Base-by-base conservation (phyloP, 768 basidiomycete genomes). In the Calocybe cyanea region DNA sequence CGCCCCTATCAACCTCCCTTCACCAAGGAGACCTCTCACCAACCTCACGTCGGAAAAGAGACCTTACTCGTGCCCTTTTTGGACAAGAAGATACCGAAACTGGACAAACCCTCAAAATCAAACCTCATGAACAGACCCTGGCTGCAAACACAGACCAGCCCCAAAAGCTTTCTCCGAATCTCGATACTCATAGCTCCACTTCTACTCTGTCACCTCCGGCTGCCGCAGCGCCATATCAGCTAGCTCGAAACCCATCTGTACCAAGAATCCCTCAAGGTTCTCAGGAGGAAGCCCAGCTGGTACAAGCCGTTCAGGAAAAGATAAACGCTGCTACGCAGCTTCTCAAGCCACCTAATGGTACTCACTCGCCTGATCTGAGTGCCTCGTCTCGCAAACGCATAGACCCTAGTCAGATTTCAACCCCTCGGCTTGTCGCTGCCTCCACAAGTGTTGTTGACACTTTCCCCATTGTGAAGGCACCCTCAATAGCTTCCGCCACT, bases 61-160 rank as follows among this genome's bases (percentile, higher is more conserved):
- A 86, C 57, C 73, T 92, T n/a, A 84, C 87, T 2, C 82, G 83
- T 45, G 83, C 81, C 14, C 66, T 92, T 33, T 89, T 91, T 54
- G 87, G 85, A 14, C 63, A 58, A 14, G 72, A 76, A 44, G 70
- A 67, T 34, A 45, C 43, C 20, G 58, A 62, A 45, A 50, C 40
- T 24, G 56, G 51, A 15, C 38, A 45, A 30, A 13, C 20, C 8
- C 21, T 38, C 15, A 40, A 41, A 18, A 33, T 23, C 11, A 46
- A 50, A 33, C 18, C 30, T 11, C 14, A 20, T n/a, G n/a, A 20
- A 21, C 23, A 35, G 33, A 41, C 14, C 15, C 25, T 28, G 25
- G 11, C 25, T 28, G 11, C 25, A 28, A 36, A 33, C 35, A 25
- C 43, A 8, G 30, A 21, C 14, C 42, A 47, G 31, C 33, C 17